Base-by-base conservation (phyloP, 1,284 basidiomycete species). In the Pseudozyma hubeiensis region DNA sequence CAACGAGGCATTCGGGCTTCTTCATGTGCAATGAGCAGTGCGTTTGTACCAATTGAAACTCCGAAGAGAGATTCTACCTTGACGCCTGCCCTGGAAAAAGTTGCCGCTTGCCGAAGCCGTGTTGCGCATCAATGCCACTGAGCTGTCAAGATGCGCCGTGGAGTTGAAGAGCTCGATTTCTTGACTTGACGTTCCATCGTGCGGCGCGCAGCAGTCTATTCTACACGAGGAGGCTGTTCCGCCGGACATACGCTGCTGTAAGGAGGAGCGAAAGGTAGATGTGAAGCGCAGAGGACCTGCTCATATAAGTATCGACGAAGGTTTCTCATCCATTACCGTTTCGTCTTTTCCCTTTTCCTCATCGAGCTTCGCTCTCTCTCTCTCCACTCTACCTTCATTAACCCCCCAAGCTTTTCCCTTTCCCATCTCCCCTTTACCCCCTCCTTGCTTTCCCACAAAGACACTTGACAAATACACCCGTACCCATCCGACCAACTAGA, bases 61-160 rank as follows among this genome's bases (percentile, higher is more conserved):
- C 40, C 40, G 40, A 10, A 41, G 16, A n/a, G 40, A 41, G n/a
- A 41, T 41, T 41, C 40, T 41, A 24, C 24, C 14, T 37, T 37
- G 9, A 9, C 35, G 35, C 35, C 10, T 24, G 24, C 24, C 24
- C 24, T 24, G 24, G 24, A 24, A 24, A 14, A 37, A 8, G 35
- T 37, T 37, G 13, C 39, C 16, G 13, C 39, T 41, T 41, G 39
- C 24, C 24, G 24, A 24, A 24, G 24, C 24, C 24, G 24, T 24
- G 24, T 24, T 4, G 24, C 24, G 24, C 24, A 24, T 24, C 24
- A 24, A 24, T 24, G 24, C 24, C 24, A 24, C 35, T 37, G 45
- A 52, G 39, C 59, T 67, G 64, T 67, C 64, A 62, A 57, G 54
- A 61, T 67, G 64, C 64, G 58, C 40, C 29, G 64, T 67, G 59